phyloP scores from a whole-genome alignment of 768 basidiomycete genomes.

The Suillus fuscotomentosus region DNA sequence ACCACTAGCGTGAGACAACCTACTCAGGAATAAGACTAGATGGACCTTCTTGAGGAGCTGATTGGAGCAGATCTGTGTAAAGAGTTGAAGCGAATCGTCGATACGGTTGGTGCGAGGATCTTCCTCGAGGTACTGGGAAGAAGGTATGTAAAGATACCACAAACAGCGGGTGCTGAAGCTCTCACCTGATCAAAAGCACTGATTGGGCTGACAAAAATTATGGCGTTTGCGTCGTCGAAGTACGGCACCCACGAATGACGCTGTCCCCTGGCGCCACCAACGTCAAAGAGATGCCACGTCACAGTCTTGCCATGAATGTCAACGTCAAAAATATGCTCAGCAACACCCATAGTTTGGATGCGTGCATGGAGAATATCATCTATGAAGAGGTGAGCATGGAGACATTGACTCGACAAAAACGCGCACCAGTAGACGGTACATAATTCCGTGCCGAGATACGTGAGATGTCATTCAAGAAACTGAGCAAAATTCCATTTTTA shows the following conservation, averaged over 20 bases:
- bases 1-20: conserved; percentile 18
- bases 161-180: not conserved
- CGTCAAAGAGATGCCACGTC: conserved; percentile 72
- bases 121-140: conserved; percentile 74
- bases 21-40: conserved; percentile 58
- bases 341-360: conserved; percentile 87
- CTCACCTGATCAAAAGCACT: conserved; percentile 76
- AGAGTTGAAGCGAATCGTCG: conserved; percentile 85
- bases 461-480: conserved; percentile 72
- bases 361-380: conserved; percentile 90
- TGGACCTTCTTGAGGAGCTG: conserved; percentile 71
- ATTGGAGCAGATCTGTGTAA: conserved; percentile 84
- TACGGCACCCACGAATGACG: conserved; percentile 76
- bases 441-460: conserved; percentile 71
- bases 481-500: conserved; percentile 26
- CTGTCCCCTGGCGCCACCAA: conserved; percentile 70
- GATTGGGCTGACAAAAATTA: conserved; percentile 77
- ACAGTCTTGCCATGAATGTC: conserved; percentile 75
- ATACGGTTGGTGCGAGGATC: conserved; percentile 84
- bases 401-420: conserved; percentile 24
- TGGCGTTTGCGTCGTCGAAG: conserved; percentile 69
- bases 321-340: conserved; percentile 82
- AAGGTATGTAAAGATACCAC: conserved; percentile 2
- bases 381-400: conserved; percentile 30
- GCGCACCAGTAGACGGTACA: conserved; percentile 69